Evolutionary conservation across 2,329 filamentous ascomycete species (phyloP), one percentile per base, ranked within the genome.

Genomic region (Endoconidiophora polonica): DNA sequence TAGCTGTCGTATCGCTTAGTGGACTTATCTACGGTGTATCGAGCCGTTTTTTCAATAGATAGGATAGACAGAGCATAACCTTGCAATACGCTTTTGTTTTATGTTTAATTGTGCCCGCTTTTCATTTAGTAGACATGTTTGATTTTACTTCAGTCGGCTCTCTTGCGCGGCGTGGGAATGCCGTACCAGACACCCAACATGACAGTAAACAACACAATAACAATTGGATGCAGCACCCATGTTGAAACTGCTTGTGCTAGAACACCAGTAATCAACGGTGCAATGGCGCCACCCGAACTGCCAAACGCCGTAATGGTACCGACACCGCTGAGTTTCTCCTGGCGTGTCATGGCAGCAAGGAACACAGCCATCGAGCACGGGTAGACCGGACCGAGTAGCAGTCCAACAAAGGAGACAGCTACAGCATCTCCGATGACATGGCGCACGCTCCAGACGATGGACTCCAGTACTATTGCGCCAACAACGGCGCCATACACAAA

Each of bases 381-480:
- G 59, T 87, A 93, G 3, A 93, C 72, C 0, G 86, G 85, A 0
- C 86, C 86, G 0, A 93, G 68, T 26, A 91, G 63, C 5, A 91
- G 63, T 10, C 86, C 86, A 16, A 91, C 71, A 22, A 91, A 65
- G 62, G 76, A 67, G 3, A 84, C 73, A 2, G 77, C 73, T 1
- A 83, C 79, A 16, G 79, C 77, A 56, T 83, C 72, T 12, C 79
- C 79, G 29, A 84, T 66, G n/a, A 88, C 67, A 59, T 86, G 85
- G 1, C 83, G 84, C 23, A 88, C 73, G 29, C 77, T 66, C 86
- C 86, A 91, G 7, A 85, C 79, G 23, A 91, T 67, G n/a, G 87
- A 62, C 63, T 91, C 76, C 55, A 90, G 83, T 0, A 72, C 65
- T 3, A 77, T 68, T 0, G 81, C 75, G 2, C 79, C 80, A 4